Evolutionary conservation across 2,329 filamentous ascomycete species (phyloP), one percentile per base, ranked within the genome.

Genomic region (Phialophora macrospora): DNA sequence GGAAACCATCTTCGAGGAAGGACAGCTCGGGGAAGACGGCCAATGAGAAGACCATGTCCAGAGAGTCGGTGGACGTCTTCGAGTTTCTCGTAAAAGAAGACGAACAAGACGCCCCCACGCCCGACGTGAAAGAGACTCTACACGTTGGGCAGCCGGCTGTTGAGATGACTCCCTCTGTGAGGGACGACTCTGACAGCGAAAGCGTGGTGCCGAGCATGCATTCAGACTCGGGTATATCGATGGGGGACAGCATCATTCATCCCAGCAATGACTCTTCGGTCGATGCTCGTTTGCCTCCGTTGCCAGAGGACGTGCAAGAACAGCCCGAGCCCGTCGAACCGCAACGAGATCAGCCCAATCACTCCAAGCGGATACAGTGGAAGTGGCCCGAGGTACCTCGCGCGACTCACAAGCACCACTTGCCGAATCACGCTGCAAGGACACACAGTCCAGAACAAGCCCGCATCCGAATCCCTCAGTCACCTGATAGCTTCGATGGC

Each of bases 181-280:
- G 55, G 24, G 68, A 71, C 48, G 64, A 66, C 20, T 68, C 68
- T 24, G 69, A 69, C 49, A 65, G 28, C 26, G 69, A 73, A 38
- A 65, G 70, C 28, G 58, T 64, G n/a, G 65, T 66, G 8, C 57
- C 64, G 28, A 75, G 73, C 60, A 68, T 73, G 44, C 71, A 76
- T 54, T 77, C 76, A 0, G 76, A 77, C 49, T 77, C 76, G 1
- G 75, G 76, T 1, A 72, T 75, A 58, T 77, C 74, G 9, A 71
- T 76, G 62, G 70, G 73, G 28, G 75, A 74, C 26, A 72, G 70
- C 55, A 74, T 73, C 34, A 55, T 32, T 51, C 62, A 58, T n/a
- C 51, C 51, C 22, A 52, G 22, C 30, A 46, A 28, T 51, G 62
- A 65, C 24, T 54, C 56, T 38, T 22, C 34, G 24, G 44, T 65